Evolutionary conservation across 1,139 yeast genomes (phyloP), one percentile per base, ranked within the genome.

Genomic region (Suhomyces yuchorum): DNA sequence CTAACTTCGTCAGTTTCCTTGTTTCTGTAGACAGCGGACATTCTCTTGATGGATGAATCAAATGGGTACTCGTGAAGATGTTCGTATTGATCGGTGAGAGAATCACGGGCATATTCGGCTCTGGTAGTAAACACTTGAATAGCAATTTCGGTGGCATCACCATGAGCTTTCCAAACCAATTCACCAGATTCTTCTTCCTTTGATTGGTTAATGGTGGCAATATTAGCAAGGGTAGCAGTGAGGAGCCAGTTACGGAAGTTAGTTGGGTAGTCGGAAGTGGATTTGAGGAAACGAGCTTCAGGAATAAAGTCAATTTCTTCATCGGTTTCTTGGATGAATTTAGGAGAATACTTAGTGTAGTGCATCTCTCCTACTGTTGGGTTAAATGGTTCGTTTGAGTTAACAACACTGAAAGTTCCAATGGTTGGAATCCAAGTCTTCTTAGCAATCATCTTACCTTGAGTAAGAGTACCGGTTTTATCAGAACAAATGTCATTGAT

Each of bases 391-490:
- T 73, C 65, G 57, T 71, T 59, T 32, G 69, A 53, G 43, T 68
- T 67, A 35, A 60, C 59, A 45, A 70, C 71, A 42, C 67, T 62
- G 41, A 58, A 59, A 8, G 72, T 68, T 3, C 71, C 72, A 32
- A 71, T 67, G 2, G 66, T 62, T 20, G 78, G 78, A 42, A 62
- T 54, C 72, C 70, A 66, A 9, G 60, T 67, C 52, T 62, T 67
- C 47, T 60, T 70, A 8, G 77, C 81, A 55, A 69, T 62, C 82
- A 78, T 78, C 46, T 73, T 70, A 49, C 80, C 80, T 51, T 73
- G 71, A 11, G 83, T 78, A 51, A 78, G 66, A 8, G 83, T 78
- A 39, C 83, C 83, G 8, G 83, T 78, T 55, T 78, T 78, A 59
- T 78, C 83, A 2, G 81, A 77, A 55, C 82, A 78, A 46, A 78